Base-by-base conservation (phyloP, 805 yeast genomes). In the Metahyphopichia silvanorum region DNA sequence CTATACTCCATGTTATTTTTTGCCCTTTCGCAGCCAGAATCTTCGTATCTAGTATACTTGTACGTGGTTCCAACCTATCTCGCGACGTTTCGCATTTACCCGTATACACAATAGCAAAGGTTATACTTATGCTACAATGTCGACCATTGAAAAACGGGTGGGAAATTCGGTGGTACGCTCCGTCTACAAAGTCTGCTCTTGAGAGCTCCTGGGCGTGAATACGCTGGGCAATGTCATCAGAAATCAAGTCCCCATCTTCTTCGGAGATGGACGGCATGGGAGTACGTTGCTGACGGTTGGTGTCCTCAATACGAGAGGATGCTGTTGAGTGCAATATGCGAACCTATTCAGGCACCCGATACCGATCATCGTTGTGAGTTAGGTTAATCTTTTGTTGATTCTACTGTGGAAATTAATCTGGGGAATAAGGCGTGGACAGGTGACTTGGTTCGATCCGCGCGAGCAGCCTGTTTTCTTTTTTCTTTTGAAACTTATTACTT, bases 141-240 rank as follows among this genome's bases (percentile, higher is more conserved):
- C n/a, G n/a, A 23, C 13, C 25, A 23, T 16, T n/a, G 15, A 35
- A 48, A 43, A 16, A 53, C 63, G 69, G 71, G 79, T 74, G 79
- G 79, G 79, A 74, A 74, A 74, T 74, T 74, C 79, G 79, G 79
- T 74, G 79, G 66, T 68, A 51, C 75, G 42, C 77, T 40, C 76
- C 74, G 64, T 63, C 72, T 69, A 50, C 17, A 43, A 40, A 24
- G 21, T 19, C 39, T 34, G 62, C 77, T 73, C 78, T 53, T 72
- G 79, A 74, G 79, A 73, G 78, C 60, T 54, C 74, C 71, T 43
- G 37, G 60, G 73, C 75, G 78, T 63, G 76, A 51, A 70, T 64
- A 62, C 77, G 77, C 71, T 51, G 76, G 77, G 76, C 72, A 57
- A 55, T 55, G 75, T 71, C 76, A 74, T 69, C 70, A 74, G 79